These are phyloP conservation scores for Proliferodiscus dingleyae DNA, from an alignment of 2,329 filamentous ascomycete species.

Conservation along the genomic window DNA sequence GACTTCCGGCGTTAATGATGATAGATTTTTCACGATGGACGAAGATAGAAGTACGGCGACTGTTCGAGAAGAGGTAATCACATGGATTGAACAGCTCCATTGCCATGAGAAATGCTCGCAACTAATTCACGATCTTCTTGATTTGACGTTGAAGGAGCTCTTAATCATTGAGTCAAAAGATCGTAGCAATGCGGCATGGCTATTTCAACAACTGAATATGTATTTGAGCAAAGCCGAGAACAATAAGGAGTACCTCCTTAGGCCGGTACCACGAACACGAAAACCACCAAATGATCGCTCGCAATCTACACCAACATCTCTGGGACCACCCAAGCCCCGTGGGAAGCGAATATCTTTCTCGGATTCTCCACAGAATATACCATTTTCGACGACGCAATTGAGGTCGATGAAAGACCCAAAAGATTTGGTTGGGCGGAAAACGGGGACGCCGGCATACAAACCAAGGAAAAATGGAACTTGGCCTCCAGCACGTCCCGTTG, in stretches of 20 bases:
- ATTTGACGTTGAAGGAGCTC: conserved; percentile 12
- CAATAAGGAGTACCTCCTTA: conserved; percentile 15
- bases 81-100: conserved; percentile 12
- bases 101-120: conserved; percentile 12
- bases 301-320: background rate
- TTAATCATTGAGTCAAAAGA: conserved; percentile 11
- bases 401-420: background rate
- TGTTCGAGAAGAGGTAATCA: conserved; percentile 6
- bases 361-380: background rate
- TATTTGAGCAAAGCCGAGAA: background rate
- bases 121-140: conserved; percentile 17
- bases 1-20: conserved; percentile 12
- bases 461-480: background rate
- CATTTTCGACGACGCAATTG: background rate
- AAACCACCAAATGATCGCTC: conserved; percentile 1
- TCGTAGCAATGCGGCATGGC: conserved; percentile 1
- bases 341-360: conserved; percentile 5
- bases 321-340: background rate
- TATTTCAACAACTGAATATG: conserved; percentile 3
- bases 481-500: background rate
- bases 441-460: conserved; percentile 3
- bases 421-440: conserved; percentile 5
- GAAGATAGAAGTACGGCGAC: background rate
- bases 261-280: conserved; percentile 2
- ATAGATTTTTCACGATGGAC: conserved; percentile 20